phyloP scores from a whole-genome alignment of 345 rosid species.

The Pistacia integerrima region DNA sequence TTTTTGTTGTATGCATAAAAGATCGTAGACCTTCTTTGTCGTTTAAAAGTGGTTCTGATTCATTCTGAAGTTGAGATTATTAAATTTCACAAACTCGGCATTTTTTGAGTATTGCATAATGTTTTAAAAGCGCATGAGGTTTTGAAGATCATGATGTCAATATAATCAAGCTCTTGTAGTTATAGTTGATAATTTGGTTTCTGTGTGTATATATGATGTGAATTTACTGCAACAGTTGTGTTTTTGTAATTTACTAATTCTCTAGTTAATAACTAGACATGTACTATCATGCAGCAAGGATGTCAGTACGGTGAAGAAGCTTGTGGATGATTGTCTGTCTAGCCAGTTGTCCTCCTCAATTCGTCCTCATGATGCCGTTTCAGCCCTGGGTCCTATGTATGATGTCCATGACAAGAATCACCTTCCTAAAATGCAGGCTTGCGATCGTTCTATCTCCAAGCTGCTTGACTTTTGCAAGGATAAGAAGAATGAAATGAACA shows the following conservation, averaged over 20 bases:
- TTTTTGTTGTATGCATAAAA: background rate
- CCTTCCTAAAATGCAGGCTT: slow-evolving; percentile 79
- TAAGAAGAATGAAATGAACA: slow-evolving; percentile 90
- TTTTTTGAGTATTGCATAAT: background rate
- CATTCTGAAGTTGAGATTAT: background rate
- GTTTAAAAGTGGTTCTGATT: background rate
- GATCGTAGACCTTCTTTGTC: background rate
- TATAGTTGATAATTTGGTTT: background rate
- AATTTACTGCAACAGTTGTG: slow-evolving; percentile 5
- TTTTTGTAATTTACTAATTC: slow-evolving; percentile 7
- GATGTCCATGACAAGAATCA: slow-evolving; percentile 94
- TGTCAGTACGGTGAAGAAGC: slow-evolving; percentile 88
- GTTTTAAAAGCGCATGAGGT: background rate
- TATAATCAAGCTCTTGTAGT: background rate
- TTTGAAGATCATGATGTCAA: background rate
- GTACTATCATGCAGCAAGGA: slow-evolving; percentile 79
- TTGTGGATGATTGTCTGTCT: slow-evolving; percentile 90
- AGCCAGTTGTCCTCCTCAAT: slow-evolving; percentile 80
- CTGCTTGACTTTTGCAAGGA: slow-evolving; percentile 73
- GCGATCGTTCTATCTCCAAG: slow-evolving; percentile 57
- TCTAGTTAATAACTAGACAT: slow-evolving; percentile 25
- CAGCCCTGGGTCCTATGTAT: slow-evolving; percentile 99
- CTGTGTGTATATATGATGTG: background rate
- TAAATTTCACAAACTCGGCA: background rate
- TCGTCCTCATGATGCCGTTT: slow-evolving; percentile 98